These are phyloP conservation scores for Penstemon davidsonii DNA, from an alignment of 257 asterid species.

Conservation along the genomic window DNA sequence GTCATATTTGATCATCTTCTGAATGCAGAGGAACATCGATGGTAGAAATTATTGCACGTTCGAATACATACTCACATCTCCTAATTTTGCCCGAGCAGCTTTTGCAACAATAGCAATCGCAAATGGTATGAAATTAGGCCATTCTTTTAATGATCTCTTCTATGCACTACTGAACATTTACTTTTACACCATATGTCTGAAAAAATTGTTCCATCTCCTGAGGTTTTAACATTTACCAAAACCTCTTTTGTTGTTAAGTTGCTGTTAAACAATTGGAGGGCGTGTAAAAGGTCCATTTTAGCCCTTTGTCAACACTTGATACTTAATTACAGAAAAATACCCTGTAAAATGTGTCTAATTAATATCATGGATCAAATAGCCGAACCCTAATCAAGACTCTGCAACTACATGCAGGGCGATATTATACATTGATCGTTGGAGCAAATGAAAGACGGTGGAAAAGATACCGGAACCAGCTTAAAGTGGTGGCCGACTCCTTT, in stretches of 20 bases:
- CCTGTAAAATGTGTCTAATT: too few relatives aligned
- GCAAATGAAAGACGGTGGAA: constrained; percentile 85
- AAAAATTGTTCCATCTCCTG: not conserved
- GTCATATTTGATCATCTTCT: constrained; percentile 8
- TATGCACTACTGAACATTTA: not conserved
- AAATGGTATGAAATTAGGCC: constrained; percentile 49
- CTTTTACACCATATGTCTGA: not conserved
- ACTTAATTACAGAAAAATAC: too few relatives aligned
- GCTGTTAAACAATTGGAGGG: too few relatives aligned
- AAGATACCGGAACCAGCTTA: constrained; percentile 63
- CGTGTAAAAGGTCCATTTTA: too few relatives aligned
- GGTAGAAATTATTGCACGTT: constrained; percentile 81
- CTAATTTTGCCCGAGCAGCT: constrained; percentile 75
- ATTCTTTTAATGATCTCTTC: not conserved
- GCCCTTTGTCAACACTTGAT: too few relatives aligned
- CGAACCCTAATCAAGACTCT: too few relatives aligned
- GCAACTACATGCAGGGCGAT: constrained; percentile 53
- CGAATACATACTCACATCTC: constrained; percentile 69
- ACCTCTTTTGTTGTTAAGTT: too few relatives aligned
- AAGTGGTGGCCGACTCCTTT: constrained; percentile 88
- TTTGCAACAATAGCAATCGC: constrained; percentile 86
- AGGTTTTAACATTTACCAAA: too few relatives aligned
- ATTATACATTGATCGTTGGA: constrained; percentile 79
- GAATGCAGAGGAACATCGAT: constrained; percentile 57
- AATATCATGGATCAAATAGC: too few relatives aligned